phyloP scores from a whole-genome alignment of 192 early-diverging fungal species.

The Podila epigama region DNA sequence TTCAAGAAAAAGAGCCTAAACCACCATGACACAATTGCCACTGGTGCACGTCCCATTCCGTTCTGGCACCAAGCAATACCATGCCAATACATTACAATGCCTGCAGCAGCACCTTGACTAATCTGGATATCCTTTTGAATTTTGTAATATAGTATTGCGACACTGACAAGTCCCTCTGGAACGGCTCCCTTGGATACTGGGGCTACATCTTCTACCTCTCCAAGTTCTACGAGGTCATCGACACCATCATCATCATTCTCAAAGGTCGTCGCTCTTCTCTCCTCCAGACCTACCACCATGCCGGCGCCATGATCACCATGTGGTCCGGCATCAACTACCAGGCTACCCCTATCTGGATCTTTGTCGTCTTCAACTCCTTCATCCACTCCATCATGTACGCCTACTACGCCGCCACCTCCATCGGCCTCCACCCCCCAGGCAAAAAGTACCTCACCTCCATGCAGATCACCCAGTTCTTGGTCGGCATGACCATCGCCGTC shows the following conservation, averaged over 20 bases:
- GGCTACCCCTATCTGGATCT: slow-evolving; percentile 82
- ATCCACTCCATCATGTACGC: slow-evolving; percentile 90
- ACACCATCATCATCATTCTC: slow-evolving; percentile 85
- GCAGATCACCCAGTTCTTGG: slow-evolving; percentile 88
- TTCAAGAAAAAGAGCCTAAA: too few relatives aligned
- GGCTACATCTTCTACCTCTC: slow-evolving; percentile 89
- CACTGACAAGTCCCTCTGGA: slow-evolving; percentile 68
- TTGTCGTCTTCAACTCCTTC: slow-evolving; percentile 85
- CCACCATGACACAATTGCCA: too few relatives aligned
- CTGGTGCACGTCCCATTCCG: too few relatives aligned
- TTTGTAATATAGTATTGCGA: slow-evolving; percentile 65
- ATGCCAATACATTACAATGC: too few relatives aligned
- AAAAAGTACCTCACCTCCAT: slow-evolving; percentile 82
- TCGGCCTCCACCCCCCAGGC: slow-evolving; percentile 79
- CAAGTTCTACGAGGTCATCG: slow-evolving; percentile 83
- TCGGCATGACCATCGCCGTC: slow-evolving; percentile 71
- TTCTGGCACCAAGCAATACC: too few relatives aligned
- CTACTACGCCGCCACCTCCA: slow-evolving; percentile 80
- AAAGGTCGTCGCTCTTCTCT: slow-evolving; percentile 81
- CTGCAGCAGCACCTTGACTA: not conserved
- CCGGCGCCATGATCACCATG: slow-evolving; percentile 85
- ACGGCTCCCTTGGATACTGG: slow-evolving; percentile 78
- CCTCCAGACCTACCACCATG: slow-evolving; percentile 88
- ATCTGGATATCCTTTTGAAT: not conserved
- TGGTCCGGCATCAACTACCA: slow-evolving; percentile 73